phyloP scores from a whole-genome alignment of 139 green algal species.

The Tetradesmus lagerheimii region DNA sequence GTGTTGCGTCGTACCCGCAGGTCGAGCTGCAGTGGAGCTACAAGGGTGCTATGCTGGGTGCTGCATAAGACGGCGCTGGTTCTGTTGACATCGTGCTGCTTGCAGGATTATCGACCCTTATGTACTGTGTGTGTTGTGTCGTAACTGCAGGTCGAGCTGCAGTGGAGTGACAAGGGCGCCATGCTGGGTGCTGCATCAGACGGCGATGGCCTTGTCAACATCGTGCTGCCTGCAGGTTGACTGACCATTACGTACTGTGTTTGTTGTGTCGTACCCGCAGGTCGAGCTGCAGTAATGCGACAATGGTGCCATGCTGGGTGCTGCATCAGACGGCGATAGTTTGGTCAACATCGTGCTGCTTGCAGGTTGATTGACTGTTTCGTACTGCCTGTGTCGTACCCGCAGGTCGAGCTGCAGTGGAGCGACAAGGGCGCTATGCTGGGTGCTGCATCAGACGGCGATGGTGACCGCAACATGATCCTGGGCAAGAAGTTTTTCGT shows the following conservation, averaged over 20 bases:
- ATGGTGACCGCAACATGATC: constrained; percentile 99
- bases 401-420: too few relatives aligned
- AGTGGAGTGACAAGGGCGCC: constrained; percentile 82
- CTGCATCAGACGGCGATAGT: constrained; percentile 93
- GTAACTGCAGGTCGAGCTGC: constrained; percentile 75
- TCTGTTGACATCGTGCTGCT: constrained; percentile 93
- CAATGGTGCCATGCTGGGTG: constrained; percentile 87
- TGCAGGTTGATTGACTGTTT: too few relatives aligned
- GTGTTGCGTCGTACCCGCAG: too few relatives aligned
- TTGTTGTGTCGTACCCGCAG: constrained; percentile 16
- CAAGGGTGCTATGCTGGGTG: constrained; percentile 87
- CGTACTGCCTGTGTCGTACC: too few relatives aligned
- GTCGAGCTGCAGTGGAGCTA: constrained; percentile 86
- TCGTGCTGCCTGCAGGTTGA: neutral
- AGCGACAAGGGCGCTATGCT: constrained; percentile 81
- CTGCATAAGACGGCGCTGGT: constrained; percentile 25
- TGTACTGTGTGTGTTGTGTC: neutral
- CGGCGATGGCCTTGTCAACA: too few relatives aligned
- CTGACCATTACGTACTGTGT: neutral
- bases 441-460: constrained; percentile 91
- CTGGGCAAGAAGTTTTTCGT: constrained; percentile 98
- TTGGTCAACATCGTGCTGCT: constrained; percentile 93
- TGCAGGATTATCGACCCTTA: neutral
- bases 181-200: constrained; percentile 86
- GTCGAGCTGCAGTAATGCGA: constrained; percentile 85